Percentiles rank a stretch among this genome's conserved stretches.
Conservation (phyloP, 805 yeast species). For the Myxozyma monticola region DNA sequence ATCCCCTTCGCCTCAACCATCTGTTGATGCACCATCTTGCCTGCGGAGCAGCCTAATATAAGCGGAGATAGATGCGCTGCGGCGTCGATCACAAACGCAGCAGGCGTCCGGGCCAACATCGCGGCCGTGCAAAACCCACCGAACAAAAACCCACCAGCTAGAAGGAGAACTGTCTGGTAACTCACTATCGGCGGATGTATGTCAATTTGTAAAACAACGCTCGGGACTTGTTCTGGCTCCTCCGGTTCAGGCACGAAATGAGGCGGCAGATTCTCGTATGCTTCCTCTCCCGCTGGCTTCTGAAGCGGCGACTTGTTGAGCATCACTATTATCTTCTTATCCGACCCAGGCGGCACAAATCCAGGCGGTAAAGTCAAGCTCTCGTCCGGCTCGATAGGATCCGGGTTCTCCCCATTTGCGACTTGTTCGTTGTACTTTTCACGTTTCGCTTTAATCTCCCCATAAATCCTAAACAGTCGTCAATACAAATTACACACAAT, state of each 20-base stretch:
- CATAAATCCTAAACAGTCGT: too few species aligned
- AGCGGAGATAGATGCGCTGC: constrained; percentile 2
- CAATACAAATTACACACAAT: too few species aligned
- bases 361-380: too few species aligned
- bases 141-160: not conserved
- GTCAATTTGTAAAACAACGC: not conserved
- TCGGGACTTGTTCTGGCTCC: too few species aligned
- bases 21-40: not conserved
- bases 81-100: not conserved
- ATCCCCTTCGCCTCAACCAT: not conserved
- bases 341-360: not conserved
- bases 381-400: too few species aligned
- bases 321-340: not conserved
- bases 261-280: too few species aligned
- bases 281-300: not conserved
- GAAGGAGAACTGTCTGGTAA: not conserved
- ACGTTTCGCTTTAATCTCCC: too few species aligned
- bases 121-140: not conserved
- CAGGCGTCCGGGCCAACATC: not conserved
- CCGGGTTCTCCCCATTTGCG: too few species aligned
- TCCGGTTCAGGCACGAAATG: not conserved
- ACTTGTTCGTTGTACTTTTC: too few species aligned
- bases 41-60: not conserved
- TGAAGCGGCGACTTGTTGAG: not conserved
- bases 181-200: not conserved